Evolutionary conservation across 1,284 basidiomycete genomes (phyloP), one percentile per base, ranked within the genome.

Genomic region (Ustilago crameri): DNA sequence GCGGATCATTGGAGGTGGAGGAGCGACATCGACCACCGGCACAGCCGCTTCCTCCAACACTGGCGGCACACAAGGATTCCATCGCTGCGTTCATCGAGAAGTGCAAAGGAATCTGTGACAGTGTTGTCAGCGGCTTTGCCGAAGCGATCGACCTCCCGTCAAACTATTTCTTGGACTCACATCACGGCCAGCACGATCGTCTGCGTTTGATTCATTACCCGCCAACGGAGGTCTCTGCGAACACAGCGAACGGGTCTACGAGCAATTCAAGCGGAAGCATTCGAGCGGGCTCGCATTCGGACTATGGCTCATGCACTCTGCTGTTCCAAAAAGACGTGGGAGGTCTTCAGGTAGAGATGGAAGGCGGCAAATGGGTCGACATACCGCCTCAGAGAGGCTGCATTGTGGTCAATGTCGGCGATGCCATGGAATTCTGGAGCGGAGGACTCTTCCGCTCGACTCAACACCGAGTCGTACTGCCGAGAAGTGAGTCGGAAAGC

Each of bases 301-400:
- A 92, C 83, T 93, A 93, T 74, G 92, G 93, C 5, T 91, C 91
- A 17, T 83, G 93, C 74, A 93, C 93, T 0, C 85, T 94, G 18
- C 86, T 94, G 9, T 93, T 93, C 85, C 92, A 93, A 83, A 92
- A 93, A 79, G 69, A 90, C 86, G 89, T 93, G 49, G 92, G 92
- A 17, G 92, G 92, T 1, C 85, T 94, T 15, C 90, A 94, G 80
- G 91, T 93, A 0, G 52, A 70, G 34, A 53, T 44, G 22, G 38
- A 70, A 35, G 12, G 47, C 9, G 52, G 52, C 0, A 27, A 55
- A 20, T 93, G 88, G 84, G 86, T 90, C 59, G 87, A 91, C 51
- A 91, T 91, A 0, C 87, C 85, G 8, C 91, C 92, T 1, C 89
- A 92, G 88, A 88, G 89, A 5, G 91, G 88, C 12, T 92, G 91